These are phyloP conservation scores for Austroboletus eburneus DNA, from an alignment of 768 basidiomycete species.

Conservation along the genomic window DNA sequence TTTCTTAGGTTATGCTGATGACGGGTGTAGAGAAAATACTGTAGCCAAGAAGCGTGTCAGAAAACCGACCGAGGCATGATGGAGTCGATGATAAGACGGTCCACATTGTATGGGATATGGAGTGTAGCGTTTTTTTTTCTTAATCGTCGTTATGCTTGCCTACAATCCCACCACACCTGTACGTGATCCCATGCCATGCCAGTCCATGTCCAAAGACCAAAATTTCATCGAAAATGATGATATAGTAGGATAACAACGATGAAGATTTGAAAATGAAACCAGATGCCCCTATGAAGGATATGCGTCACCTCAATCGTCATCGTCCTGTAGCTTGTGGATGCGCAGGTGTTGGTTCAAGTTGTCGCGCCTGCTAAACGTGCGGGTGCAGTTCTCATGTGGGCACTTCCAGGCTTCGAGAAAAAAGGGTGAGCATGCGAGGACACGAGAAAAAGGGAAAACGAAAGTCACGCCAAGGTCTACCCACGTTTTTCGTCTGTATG, in stretches of 20 bases:
- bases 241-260: no score
- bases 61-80: conserved; percentile 47
- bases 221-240: no score
- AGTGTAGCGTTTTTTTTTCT: no score
- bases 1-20: not conserved
- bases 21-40: conserved; percentile 77
- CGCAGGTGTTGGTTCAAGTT: conserved; percentile 74
- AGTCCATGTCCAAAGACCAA: not conserved
- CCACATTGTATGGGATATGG: no score
- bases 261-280: not conserved
- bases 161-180: not conserved
- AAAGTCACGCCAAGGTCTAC: no score
- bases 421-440: not conserved
- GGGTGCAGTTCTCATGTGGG: conserved; percentile 59
- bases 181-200: conserved; percentile 16
- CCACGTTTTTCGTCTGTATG: conserved; percentile 83
- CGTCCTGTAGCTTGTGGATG: conserved; percentile 41
- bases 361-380: conserved; percentile 70
- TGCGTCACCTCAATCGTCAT: conserved; percentile 8
- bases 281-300: not conserved
- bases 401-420: conserved; percentile 33
- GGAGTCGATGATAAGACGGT: no score
- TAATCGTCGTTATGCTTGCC: conserved; percentile 8
- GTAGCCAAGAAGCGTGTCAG: conserved; percentile 82
- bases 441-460: not conserved